phyloP scores from a whole-genome alignment of 164 flowering plant species.

The Vitis riparia region DNA sequence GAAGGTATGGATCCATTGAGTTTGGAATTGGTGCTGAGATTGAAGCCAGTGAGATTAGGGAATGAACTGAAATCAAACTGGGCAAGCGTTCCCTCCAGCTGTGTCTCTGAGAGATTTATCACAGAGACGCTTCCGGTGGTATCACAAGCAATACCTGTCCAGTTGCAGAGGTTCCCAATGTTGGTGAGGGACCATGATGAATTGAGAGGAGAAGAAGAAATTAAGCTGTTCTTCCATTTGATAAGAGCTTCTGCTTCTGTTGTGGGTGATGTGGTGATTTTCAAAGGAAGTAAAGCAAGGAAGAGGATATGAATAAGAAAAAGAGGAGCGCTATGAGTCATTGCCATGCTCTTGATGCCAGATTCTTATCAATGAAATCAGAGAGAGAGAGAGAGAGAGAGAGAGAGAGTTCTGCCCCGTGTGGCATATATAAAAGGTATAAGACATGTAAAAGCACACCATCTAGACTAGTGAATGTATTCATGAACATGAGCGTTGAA shows the following conservation, averaged over 20 bases:
- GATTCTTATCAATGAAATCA: no score
- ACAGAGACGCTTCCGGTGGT: conserved; percentile 22
- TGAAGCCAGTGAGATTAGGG: conserved; percentile 37
- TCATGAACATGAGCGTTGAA: no score
- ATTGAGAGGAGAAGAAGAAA: conserved; percentile 22
- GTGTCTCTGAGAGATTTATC: conserved; percentile 28
- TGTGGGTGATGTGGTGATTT: conserved; percentile 23
- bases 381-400: no score
- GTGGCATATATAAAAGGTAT: no score
- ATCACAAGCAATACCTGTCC: conserved; percentile 50
- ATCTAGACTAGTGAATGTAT: no score
- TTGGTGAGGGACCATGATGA: conserved; percentile 49
- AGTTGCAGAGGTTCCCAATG: conserved; percentile 41
- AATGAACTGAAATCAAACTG: conserved; percentile 39
- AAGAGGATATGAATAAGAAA: conserved; percentile 16
- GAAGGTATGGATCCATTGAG: conserved; percentile 48
- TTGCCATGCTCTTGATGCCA: no score
- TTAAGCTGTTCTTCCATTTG: conserved; percentile 43
- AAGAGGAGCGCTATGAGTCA: conserved; percentile 1
- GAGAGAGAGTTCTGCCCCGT: no score
- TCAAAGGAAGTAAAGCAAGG: conserved; percentile 21
- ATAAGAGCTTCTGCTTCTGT: conserved; percentile 47
- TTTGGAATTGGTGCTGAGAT: conserved; percentile 33
- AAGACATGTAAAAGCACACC: no score
- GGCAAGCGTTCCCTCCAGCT: conserved; percentile 35